Evolutionary conservation across 306 rosid species (phyloP).

Genomic region (Sophora flavescens): DNA sequence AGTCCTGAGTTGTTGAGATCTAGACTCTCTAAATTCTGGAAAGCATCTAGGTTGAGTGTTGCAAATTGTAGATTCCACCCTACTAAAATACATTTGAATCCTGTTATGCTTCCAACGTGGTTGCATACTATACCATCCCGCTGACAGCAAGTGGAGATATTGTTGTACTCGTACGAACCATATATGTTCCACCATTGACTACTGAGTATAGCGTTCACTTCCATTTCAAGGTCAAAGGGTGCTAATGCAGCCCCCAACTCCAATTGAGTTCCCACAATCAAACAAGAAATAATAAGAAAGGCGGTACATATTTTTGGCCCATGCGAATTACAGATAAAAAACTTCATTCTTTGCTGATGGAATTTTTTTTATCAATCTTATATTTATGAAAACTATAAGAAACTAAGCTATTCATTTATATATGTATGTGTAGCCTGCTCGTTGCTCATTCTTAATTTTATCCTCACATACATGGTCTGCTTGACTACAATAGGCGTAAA

Average conservation of each 20-base stretch:
- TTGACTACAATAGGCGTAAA: too few species aligned
- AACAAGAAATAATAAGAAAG: neutral
- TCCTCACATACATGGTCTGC: too few species aligned
- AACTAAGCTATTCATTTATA: too few species aligned
- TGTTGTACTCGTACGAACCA: neutral
- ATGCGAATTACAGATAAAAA: too few species aligned
- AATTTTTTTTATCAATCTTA: too few species aligned
- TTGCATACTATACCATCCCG: neutral
- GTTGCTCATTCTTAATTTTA: too few species aligned
- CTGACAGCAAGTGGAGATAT: neutral
- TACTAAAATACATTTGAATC: neutral
- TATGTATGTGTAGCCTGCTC: too few species aligned
- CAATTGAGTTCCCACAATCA: neutral
- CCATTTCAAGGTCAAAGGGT: neutral
- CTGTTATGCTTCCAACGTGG: conserved; percentile 2
- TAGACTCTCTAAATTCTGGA: neutral
- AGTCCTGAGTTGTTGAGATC: neutral
- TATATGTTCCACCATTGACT: conserved; percentile 22
- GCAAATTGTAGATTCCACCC: neutral
- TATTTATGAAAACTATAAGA: too few species aligned
- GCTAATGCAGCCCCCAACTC: neutral
- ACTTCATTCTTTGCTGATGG: too few species aligned
- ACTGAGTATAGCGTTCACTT: neutral
- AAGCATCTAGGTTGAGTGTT: neutral
- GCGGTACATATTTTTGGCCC: neutral